Evolutionary conservation across 1,284 basidiomycete species (phyloP).

Genomic region (Ceratorhiza oryzae-sativae): DNA sequence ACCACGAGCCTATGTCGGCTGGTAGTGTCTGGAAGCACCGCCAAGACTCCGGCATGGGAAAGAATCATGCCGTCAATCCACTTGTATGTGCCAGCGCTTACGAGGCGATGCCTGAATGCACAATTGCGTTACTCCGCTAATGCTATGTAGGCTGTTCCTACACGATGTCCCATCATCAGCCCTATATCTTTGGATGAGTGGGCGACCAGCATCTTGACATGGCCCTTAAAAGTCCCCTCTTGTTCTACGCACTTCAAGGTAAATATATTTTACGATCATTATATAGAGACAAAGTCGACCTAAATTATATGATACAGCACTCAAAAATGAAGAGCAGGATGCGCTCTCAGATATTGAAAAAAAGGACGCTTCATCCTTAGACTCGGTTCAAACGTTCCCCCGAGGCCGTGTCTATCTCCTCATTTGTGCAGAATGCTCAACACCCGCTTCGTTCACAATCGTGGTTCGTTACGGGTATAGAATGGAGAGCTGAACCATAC

Average conservation of each 20-base stretch:
- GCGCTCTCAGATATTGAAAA: background rate
- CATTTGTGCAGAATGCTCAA: slow-evolving; percentile 1
- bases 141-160: background rate
- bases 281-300: background rate
- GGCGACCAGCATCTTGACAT: background rate
- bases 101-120: slow-evolving; percentile 11
- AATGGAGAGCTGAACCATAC: slow-evolving; percentile 1
- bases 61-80: background rate
- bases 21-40: slow-evolving; percentile 25
- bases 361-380: background rate
- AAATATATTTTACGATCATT: background rate
- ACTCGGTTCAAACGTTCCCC: background rate
- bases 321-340: background rate
- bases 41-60: slow-evolving; percentile 25
- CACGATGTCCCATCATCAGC: background rate
- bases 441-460: background rate
- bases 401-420: background rate
- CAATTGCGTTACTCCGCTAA: background rate
- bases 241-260: slow-evolving; percentile 28
- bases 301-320: background rate
- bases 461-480: slow-evolving; percentile 13
- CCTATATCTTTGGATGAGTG: background rate
- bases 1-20: slow-evolving; percentile 1
- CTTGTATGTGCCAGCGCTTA: background rate
- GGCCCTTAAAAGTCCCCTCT: slow-evolving; percentile 7